Evolutionary conservation across 129 eudicot genomes (phyloP).

Genomic region (Smallanthus sonchifolius): DNA sequence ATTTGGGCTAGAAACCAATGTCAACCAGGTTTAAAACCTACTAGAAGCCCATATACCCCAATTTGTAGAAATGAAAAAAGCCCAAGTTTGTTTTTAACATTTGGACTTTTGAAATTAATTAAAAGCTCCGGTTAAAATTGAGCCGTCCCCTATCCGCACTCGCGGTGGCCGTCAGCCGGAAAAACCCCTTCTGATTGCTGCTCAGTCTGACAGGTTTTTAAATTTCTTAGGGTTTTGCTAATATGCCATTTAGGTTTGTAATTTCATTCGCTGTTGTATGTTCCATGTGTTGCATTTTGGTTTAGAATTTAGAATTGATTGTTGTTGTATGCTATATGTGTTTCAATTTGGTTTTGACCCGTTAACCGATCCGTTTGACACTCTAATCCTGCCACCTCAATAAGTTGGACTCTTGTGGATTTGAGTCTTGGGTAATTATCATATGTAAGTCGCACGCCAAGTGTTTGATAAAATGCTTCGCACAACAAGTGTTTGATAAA

Average conservation of each 20-base stretch:
- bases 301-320: no score
- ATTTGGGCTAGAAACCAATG: no score
- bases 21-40: no score
- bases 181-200: neutral
- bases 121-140: neutral
- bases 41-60: neutral
- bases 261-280: no score
- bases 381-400: neutral
- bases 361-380: neutral
- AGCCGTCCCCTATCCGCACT: no score
- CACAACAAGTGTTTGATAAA: conserved; percentile 28
- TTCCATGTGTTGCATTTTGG: no score
- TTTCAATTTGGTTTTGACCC: neutral
- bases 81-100: neutral
- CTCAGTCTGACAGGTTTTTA: neutral
- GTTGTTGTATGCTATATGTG: neutral
- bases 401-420: neutral
- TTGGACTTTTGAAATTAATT: no score
- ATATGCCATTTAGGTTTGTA: neutral
- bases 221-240: neutral
- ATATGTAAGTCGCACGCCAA: neutral
- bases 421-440: neutral
- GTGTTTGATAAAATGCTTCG: conserved; percentile 31
- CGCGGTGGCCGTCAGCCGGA: neutral
- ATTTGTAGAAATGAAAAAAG: neutral